Percentiles rank a stretch among this genome's conserved stretches.
Conservation (phyloP, 108 stramenopile species). For the Mediolabrus comicus region DNA sequence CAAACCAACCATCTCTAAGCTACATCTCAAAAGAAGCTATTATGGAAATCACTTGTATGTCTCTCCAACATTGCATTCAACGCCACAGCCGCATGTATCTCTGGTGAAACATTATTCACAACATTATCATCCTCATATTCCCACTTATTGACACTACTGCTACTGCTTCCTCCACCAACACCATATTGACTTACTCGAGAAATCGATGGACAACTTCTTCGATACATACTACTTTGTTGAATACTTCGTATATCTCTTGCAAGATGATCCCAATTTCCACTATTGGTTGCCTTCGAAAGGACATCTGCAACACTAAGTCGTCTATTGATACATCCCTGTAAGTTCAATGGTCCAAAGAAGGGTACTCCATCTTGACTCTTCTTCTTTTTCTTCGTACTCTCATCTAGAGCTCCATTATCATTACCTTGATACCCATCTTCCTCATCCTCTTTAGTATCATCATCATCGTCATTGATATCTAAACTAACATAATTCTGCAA, state of each 20-base stretch:
- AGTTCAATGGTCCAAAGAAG: conserved; percentile 3
- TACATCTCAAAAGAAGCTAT: conserved; percentile 18
- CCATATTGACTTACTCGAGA: neutral
- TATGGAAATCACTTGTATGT: conserved; percentile 11
- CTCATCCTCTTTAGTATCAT: neutral
- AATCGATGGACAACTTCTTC: neutral
- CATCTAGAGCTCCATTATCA: neutral
- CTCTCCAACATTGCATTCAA: conserved; percentile 28
- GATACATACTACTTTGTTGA: neutral
- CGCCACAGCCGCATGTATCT: conserved; percentile 29
- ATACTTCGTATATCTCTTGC: neutral
- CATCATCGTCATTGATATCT: conserved; percentile 1
- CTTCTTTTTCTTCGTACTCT: neutral
- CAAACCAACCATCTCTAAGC: neutral
- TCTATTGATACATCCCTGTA: conserved; percentile 11
- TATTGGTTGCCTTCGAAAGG: conserved; percentile 7
- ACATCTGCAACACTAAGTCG: conserved; percentile 20
- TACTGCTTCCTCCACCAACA: neutral
- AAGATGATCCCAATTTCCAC: conserved; percentile 21
- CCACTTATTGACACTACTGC: no score
- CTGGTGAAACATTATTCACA: conserved; percentile 1
- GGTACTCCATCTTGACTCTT: neutral
- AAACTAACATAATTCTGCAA: conserved; percentile 24
- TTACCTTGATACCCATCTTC: neutral
- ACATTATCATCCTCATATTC: no score